Conservation (phyloP, 306 rosid genomes). For the Acacia melanoxylon region DNA sequence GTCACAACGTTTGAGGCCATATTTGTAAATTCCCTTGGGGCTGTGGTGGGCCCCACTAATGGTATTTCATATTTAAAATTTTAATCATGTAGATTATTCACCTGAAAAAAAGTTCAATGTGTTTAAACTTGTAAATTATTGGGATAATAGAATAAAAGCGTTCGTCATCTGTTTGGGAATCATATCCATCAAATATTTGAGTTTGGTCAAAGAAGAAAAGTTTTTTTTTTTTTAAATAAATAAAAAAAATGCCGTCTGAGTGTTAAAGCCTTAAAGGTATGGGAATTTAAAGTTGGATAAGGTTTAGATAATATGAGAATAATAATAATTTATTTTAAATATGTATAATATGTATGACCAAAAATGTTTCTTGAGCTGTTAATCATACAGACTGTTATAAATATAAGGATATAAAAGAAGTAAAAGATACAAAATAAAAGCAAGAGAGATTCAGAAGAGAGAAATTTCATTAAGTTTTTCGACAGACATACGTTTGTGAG, state of each 20-base stretch:
- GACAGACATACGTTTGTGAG: no score
- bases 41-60: not conserved
- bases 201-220: not conserved
- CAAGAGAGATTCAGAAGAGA: no score
- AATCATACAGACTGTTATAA: no score
- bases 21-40: conserved; percentile 21
- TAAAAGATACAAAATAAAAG: no score
- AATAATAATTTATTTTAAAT: not conserved
- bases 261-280: not conserved
- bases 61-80: not conserved
- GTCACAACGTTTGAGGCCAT: conserved; percentile 28
- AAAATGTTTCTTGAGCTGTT: not conserved
- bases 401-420: no score
- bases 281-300: not conserved
- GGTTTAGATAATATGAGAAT: not conserved
- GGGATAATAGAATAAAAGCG: not conserved
- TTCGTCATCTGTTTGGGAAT: not conserved
- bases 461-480: no score
- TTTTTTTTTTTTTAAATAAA: not conserved
- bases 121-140: not conserved
- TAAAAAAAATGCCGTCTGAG: not conserved
- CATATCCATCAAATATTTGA: not conserved
- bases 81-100: not conserved
- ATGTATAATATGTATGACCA: not conserved
- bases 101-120: not conserved